Evolutionary conservation across 2,329 filamentous ascomycete genomes (phyloP).

Genomic region (Phaeophleospora eucalypticola): DNA sequence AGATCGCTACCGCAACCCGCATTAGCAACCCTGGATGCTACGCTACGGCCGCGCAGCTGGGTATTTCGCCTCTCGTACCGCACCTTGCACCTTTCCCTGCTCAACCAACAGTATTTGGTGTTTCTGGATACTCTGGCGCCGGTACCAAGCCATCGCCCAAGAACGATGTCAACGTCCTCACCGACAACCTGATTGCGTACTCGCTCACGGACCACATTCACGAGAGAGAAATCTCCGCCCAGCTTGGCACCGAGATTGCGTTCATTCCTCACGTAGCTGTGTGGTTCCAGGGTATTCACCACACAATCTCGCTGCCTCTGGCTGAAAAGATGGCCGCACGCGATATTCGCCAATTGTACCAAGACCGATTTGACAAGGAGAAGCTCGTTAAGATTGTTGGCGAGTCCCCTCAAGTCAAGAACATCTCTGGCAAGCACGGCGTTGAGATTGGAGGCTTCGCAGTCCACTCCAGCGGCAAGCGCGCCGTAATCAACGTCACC

Average conservation of each 20-base stretch:
- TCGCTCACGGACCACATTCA: constrained; percentile 91
- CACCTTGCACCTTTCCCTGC: constrained; percentile 61
- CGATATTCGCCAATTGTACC: constrained; percentile 90
- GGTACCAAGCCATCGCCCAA: constrained; percentile 92
- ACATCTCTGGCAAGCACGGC: constrained; percentile 78
- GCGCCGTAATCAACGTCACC: constrained; percentile 88
- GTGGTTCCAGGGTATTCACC: constrained; percentile 94
- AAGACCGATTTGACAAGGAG: constrained; percentile 93
- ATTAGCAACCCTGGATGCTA: constrained; percentile 96
- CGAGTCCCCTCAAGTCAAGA: constrained; percentile 79
- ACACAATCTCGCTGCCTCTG: constrained; percentile 86
- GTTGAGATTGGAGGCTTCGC: constrained; percentile 94
- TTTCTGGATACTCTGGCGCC: constrained; percentile 90
- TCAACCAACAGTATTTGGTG: constrained; percentile 79
- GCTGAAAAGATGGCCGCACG: constrained; percentile 82
- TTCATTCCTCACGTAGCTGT: constrained; percentile 94
- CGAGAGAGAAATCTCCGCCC: constrained; percentile 80
- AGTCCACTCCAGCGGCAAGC: constrained; percentile 83
- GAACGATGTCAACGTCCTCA: constrained; percentile 81
- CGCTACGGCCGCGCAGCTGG: constrained; percentile 86
- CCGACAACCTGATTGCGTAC: constrained; percentile 86
- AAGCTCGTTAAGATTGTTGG: constrained; percentile 90
- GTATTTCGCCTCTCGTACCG: constrained; percentile 75
- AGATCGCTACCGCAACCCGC: constrained; percentile 72
- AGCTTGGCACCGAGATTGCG: constrained; percentile 69